Evolutionary conservation across 257 asterid genomes (phyloP).

Genomic region (Jaltomata sinuosa): DNA sequence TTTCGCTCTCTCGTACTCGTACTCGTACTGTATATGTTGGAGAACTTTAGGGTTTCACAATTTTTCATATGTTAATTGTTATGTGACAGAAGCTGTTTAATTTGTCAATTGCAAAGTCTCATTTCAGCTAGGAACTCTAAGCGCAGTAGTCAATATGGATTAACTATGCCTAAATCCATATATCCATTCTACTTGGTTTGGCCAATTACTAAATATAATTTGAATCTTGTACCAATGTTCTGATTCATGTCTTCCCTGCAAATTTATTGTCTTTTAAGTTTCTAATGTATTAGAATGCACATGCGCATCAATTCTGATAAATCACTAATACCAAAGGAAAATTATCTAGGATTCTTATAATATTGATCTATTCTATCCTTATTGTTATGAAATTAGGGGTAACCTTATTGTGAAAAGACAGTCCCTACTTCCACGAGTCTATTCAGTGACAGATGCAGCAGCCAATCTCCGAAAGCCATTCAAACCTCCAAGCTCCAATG

Average conservation of each 20-base stretch:
- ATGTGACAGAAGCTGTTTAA: neutral
- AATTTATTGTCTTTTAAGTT: neutral
- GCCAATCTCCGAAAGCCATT: constrained; percentile 71
- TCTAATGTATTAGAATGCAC: neutral
- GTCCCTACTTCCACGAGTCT: constrained; percentile 79
- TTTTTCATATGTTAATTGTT: neutral
- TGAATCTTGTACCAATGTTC: neutral
- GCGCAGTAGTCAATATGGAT: neutral
- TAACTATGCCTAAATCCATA: neutral
- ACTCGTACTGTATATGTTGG: neutral
- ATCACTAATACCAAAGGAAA: neutral
- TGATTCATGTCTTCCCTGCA: neutral
- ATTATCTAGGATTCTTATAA: neutral
- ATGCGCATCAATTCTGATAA: neutral
- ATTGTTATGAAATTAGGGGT: constrained; percentile 51
- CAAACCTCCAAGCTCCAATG: constrained; percentile 76
- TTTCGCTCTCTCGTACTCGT: neutral
- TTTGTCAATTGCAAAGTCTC: neutral
- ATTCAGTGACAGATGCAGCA: constrained; percentile 61
- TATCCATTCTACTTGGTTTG: neutral
- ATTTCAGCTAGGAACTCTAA: neutral
- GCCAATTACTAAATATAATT: neutral
- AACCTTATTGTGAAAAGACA: constrained; percentile 70
- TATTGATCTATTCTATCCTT: neutral
- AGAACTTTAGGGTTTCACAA: neutral